A percentile compares a stretch with the other conserved stretches of the same genome.
Evolutionary conservation across 225 moss, liverwort and hornwort genomes (phyloP).

Genomic region (Straminergon stramineum): DNA sequence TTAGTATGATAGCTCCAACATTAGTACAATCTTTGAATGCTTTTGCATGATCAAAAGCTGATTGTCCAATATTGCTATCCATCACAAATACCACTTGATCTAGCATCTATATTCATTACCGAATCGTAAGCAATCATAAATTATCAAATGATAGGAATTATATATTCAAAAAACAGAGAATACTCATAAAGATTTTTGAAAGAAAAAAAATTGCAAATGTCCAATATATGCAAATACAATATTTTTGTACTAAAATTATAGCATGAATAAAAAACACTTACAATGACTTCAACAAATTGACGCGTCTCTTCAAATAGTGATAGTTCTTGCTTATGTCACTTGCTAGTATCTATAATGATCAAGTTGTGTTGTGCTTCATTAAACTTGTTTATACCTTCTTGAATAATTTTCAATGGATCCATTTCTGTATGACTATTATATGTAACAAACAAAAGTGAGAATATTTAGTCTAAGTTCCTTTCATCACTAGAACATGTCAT

Average conservation of each 20-base stretch:
- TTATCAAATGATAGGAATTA: neutral
- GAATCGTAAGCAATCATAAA: neutral
- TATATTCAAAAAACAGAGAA: fast-evolving
- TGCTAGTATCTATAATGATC: slow-evolving; percentile 46
- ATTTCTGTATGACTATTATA: neutral
- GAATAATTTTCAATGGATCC: neutral
- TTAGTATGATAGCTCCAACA: neutral
- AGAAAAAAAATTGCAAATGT: neutral
- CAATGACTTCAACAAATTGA: slow-evolving; percentile 61
- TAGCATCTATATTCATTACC: neutral
- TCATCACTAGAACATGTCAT: neutral
- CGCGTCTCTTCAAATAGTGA: slow-evolving; percentile 81
- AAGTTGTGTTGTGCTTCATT: fast-evolving
- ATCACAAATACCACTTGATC: slow-evolving; percentile 72
- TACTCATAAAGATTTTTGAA: too few relatives aligned
- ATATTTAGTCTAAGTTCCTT: neutral
- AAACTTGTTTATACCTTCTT: neutral
- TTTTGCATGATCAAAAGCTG: slow-evolving; percentile 64
- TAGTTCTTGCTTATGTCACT: slow-evolving; percentile 61
- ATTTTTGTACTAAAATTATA: neutral
- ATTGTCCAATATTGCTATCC: slow-evolving; percentile 72
- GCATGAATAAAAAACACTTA: neutral
- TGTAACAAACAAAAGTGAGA: neutral
- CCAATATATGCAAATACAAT: neutral
- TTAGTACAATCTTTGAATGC: slow-evolving; percentile 31